Base-by-base conservation (phyloP, 1,139 yeast genomes). In the Candida tropicalis region DNA sequence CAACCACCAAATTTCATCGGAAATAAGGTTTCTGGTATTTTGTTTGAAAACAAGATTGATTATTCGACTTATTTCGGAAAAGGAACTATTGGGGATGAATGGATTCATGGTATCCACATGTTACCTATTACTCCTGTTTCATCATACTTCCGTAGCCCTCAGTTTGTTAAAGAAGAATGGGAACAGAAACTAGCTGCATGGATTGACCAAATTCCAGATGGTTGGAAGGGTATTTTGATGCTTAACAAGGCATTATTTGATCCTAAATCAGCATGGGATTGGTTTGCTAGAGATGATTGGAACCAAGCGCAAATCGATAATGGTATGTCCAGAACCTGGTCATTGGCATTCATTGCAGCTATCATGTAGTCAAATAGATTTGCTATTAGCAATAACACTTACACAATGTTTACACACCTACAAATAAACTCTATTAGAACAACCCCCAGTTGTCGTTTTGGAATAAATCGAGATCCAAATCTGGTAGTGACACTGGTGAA, bases 31-130 rank as follows among this genome's bases (percentile, higher is more conserved):
- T 66, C 75, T 0, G 78, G 78, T 3, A 71, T 73, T n/a, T 52
- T 67, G 3, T 73, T 72, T 52, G 78, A 73, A 44, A 73, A 73
- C 52, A 73, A 73, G 46, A 56, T 73, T 15, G 78, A 72, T 50
- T 71, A 62, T 55, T 60, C 77, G 3, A 73, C 77, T 2, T 73
- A 68, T 45, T 73, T 73, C 48, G 78, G 78, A 6, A 58, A 72
- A 43, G 75, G 75, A 3, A 62, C 71, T 0, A 62, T 70, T 41
- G 72, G 62, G 2, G 70, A 70, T 45, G 76, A 72, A 51, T 72
- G 75, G 73, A 70, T 73, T 33, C 77, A 73, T 52, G 78, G 78
- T 3, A 73, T 73, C 35, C 77, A 73, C 47, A 73, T 73, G 77
- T 51, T 73, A 12, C 78, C 78, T 3, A 70, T 70, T 16, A 73